A percentile compares a stretch with the other conserved stretches of the same genome.
Conservation (phyloP, 176 grass and related monocot species). For the Carex cristatella region DNA sequence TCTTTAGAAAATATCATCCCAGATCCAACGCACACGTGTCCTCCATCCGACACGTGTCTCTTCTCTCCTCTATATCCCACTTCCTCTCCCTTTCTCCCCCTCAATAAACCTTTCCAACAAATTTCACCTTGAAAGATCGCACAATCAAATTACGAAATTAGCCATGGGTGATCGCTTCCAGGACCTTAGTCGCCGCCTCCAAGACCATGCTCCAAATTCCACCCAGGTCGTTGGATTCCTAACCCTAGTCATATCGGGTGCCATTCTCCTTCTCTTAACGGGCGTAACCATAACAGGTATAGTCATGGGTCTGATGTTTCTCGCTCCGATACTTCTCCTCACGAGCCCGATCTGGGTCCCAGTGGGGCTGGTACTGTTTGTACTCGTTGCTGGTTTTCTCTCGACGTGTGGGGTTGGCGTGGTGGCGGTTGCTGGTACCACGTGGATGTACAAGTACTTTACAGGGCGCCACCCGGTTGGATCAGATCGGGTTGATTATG, state of each 20-base stretch:
- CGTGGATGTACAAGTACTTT: conserved; percentile 53
- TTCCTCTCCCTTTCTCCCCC: neutral
- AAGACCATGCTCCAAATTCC: conserved; percentile 54
- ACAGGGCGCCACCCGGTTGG: conserved; percentile 59
- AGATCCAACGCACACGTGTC: conserved; percentile 24
- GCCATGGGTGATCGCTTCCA: conserved; percentile 31
- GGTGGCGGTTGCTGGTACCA: conserved; percentile 30
- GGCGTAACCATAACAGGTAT: conserved; percentile 55
- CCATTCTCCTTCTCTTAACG: conserved; percentile 41
- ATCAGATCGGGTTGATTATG: conserved; percentile 73
- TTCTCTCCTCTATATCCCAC: conserved; percentile 15
- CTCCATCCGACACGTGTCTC: neutral
- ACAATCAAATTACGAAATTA: neutral
- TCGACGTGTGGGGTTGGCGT: conserved; percentile 42
- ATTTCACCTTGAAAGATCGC: neutral
- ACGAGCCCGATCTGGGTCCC: conserved; percentile 58
- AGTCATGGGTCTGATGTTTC: conserved; percentile 41
- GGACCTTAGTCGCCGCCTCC: conserved; percentile 39
- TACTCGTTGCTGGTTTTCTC: conserved; percentile 20
- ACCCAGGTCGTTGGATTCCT: conserved; percentile 49
- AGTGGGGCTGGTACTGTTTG: neutral
- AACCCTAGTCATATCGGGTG: conserved; percentile 40
- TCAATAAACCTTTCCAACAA: conserved; percentile 3
- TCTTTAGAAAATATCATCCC: neutral
- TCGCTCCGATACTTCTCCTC: conserved; percentile 63